phyloP scores from a whole-genome alignment of 352 stramenopile species.

The Phytopythium ostracodes region DNA sequence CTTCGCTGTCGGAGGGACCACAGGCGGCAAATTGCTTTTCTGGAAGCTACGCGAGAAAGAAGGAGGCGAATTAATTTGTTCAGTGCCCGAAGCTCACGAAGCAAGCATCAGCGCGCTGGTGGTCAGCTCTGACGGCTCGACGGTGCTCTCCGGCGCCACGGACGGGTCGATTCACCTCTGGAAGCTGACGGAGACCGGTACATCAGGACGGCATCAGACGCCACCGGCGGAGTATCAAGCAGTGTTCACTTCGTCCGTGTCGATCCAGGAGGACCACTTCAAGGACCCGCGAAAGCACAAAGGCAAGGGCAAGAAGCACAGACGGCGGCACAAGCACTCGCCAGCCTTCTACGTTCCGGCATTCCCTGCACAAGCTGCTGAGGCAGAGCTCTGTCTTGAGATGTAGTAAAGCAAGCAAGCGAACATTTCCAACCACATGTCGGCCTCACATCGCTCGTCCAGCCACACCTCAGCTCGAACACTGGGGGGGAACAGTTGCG shows the following conservation, averaged over 20 bases:
- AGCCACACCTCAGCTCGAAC: no score
- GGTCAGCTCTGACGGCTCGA: slow-evolving; percentile 48
- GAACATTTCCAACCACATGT: no score
- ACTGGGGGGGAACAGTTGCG: no score
- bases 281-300: neutral
- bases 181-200: slow-evolving; percentile 25
- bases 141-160: slow-evolving; percentile 47
- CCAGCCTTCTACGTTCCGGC: slow-evolving; percentile 12
- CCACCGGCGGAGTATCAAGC: neutral
- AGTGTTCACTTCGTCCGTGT: slow-evolving; percentile 10
- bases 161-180: slow-evolving; percentile 68
- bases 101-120: slow-evolving; percentile 57
- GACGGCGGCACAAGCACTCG: neutral
- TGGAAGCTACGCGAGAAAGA: slow-evolving; percentile 50
- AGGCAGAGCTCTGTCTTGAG: slow-evolving; percentile 31
- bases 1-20: slow-evolving; percentile 66
- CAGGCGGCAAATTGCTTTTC: slow-evolving; percentile 55
- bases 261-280: slow-evolving; percentile 14
- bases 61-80: slow-evolving; percentile 48
- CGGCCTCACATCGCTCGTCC: no score
- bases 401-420: slow-evolving; percentile 13
- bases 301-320: neutral
- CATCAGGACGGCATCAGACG: neutral
- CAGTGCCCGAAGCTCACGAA: slow-evolving; percentile 58
- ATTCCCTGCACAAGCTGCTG: slow-evolving; percentile 14